phyloP scores from a whole-genome alignment of 2,329 filamentous ascomycete genomes.

The Bipolaris oryzae region DNA sequence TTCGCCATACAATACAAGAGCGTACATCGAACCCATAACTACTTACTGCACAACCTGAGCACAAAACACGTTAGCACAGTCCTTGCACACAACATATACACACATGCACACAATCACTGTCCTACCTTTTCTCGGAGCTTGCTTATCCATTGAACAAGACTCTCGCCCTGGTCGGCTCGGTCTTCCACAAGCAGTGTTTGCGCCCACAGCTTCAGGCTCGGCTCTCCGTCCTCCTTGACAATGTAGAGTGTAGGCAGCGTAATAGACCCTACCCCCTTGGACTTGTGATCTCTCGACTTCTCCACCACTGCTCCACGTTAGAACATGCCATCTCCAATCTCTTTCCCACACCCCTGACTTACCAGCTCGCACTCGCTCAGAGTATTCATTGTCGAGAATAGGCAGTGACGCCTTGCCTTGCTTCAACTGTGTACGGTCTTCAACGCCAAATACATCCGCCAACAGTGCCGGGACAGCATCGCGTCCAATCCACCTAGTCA shows the following conservation, averaged over 20 bases:
- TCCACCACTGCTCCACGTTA: slow-evolving; percentile 70
- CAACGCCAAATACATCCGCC: slow-evolving; percentile 85
- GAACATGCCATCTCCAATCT: not conserved
- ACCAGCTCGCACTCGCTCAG: slow-evolving; percentile 76
- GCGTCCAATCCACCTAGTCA: slow-evolving; percentile 77
- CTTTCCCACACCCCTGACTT: not conserved
- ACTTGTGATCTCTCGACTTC: slow-evolving; percentile 87
- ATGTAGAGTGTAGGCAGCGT: slow-evolving; percentile 91
- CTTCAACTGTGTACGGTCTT: slow-evolving; percentile 81
- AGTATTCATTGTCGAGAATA: slow-evolving; percentile 93
- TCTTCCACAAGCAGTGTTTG: slow-evolving; percentile 96
- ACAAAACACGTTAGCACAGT: slow-evolving; percentile 18
- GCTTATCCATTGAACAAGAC: slow-evolving; percentile 91
- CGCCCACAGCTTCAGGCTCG: slow-evolving; percentile 92
- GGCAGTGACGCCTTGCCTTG: slow-evolving; percentile 90
- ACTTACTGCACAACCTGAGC: slow-evolving; percentile 47
- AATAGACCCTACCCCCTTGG: slow-evolving; percentile 89
- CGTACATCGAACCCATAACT: not conserved
- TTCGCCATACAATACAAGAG: slow-evolving; percentile 11
- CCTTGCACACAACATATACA: slow-evolving; percentile 21
- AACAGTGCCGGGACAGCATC: slow-evolving; percentile 91
- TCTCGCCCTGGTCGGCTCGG: slow-evolving; percentile 89
- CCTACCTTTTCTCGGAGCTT: slow-evolving; percentile 91
- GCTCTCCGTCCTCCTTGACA: slow-evolving; percentile 93
- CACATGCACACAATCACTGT: slow-evolving; percentile 19